phyloP scores from a whole-genome alignment of 2,329 filamentous ascomycete genomes.

The Neonectria magnoliae region DNA sequence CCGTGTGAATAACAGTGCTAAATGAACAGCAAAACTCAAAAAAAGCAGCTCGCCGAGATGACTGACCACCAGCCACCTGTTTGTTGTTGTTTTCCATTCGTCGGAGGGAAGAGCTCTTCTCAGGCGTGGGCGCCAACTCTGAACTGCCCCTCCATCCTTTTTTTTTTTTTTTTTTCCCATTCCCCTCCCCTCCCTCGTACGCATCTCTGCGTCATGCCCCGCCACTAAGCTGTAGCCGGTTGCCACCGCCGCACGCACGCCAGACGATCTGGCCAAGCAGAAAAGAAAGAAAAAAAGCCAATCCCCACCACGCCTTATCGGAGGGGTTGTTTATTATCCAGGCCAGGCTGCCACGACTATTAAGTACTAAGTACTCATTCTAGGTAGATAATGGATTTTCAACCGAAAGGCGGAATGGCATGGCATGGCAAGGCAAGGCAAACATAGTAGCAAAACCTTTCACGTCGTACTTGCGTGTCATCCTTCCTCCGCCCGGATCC shows the following conservation, averaged over 20 bases:
- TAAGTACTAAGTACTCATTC: too few species aligned
- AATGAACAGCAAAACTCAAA: background rate
- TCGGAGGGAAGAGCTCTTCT: constrained; percentile 31
- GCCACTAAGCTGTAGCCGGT: constrained; percentile 35
- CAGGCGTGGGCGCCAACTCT: constrained; percentile 11
- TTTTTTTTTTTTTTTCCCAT: too few species aligned
- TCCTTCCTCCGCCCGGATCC: background rate
- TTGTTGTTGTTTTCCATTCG: constrained; percentile 3
- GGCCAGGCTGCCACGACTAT: background rate
- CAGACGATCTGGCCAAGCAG: constrained; percentile 35
- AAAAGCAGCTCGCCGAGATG: constrained; percentile 1
- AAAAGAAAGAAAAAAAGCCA: constrained; percentile 11
- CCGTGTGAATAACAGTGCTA: too few species aligned
- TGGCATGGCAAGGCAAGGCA: background rate
- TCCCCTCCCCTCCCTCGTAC: constrained; percentile 26
- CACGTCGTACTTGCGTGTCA: constrained; percentile 12
- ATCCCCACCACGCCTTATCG: constrained; percentile 18
- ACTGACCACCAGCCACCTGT: background rate
- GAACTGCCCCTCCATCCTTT: constrained; percentile 34
- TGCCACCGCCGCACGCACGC: constrained; percentile 39
- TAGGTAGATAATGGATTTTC: background rate
- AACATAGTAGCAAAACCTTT: background rate
- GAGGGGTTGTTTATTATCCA: constrained; percentile 10
- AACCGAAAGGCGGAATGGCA: constrained; percentile 3
- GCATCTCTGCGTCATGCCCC: constrained; percentile 46